Evolutionary conservation across 495 filamentous ascomycete genomes (phyloP), one percentile per base, ranked within the genome.

Genomic region (Coniosporium apollinis): DNA sequence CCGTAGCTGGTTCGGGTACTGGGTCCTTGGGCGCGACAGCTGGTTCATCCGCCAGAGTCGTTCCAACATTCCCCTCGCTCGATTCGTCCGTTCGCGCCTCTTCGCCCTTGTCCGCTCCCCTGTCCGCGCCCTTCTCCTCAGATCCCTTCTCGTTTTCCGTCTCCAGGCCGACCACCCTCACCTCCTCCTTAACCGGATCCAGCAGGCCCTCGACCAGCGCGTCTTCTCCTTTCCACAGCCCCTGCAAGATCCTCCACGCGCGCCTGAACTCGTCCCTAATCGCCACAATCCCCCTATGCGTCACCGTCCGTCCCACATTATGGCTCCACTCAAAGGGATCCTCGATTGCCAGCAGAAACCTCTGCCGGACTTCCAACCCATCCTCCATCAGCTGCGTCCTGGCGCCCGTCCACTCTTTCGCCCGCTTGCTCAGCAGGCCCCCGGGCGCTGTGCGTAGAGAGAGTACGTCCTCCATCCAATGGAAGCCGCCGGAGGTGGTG

Each of bases 301-400:
- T 82, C 1, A 87, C 83, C 0, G 82, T 89, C 20, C 81, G 60
- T 6, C 75, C 83, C 29, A 91, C 74, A 45, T 91, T 89, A 54
- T 89, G 82, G 30, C 75, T 71, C 3, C 67, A 61, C 59, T 89
- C 83, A 49, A 91, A 89, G 0, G 82, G 82, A 49, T 91, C 82
- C 48, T 91, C 83, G 39, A 91, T 83, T 22, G 81, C 76, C 43
- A 89, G 76, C 11, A 91, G 67, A 50, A 79, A 89, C n/a, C 81
- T 70, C 43, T 82, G 66, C 7, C 76, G 66, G 11, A 84, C 59
- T 45, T 79, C 76, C 42, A 74, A 75, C 24, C 47, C 51, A 8
- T 56, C 49, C n/a, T n/a, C n/a, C 4, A 55, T 39, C 9, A 55
- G 45, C 18, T 56, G 52, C 3, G 72, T 75, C 48, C 72, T 76